These are phyloP conservation scores for Trichosporon sp. DNA, from an alignment of 1,284 basidiomycete species.

Conservation along the genomic window DNA sequence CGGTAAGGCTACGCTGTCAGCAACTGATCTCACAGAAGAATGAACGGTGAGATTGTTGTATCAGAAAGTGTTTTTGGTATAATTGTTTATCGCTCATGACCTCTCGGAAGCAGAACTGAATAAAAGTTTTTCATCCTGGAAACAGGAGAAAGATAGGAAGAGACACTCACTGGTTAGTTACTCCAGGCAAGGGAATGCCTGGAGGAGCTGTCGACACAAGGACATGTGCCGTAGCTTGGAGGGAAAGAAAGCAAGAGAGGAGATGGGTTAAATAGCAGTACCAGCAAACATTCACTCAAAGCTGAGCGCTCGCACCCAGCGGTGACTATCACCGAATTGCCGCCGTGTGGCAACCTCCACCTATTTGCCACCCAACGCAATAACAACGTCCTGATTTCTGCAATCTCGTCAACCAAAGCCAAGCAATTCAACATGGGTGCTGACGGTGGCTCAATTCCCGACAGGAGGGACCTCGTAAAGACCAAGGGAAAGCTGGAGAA, in stretches of 20 bases:
- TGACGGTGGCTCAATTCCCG: slow-evolving; percentile 57
- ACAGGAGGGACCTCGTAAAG: slow-evolving; percentile 56
- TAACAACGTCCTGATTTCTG: background rate
- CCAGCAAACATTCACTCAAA: slow-evolving; percentile 1
- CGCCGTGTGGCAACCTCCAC: slow-evolving; percentile 9
- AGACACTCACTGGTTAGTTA: slow-evolving; percentile 21
- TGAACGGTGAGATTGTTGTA: slow-evolving; percentile 7
- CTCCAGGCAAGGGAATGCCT: slow-evolving; percentile 9
- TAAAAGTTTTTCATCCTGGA: slow-evolving; percentile 47
- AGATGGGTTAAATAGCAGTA: slow-evolving; percentile 12
- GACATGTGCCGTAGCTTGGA: slow-evolving; percentile 18
- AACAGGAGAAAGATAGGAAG: slow-evolving; percentile 22
- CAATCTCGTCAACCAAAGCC: slow-evolving; percentile 5
- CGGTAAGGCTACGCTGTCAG: slow-evolving; percentile 24
- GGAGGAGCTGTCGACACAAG: slow-evolving; percentile 20
- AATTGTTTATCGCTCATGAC: slow-evolving; percentile 53
- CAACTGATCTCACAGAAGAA: slow-evolving; percentile 12
- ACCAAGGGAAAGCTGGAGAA: slow-evolving; percentile 60
- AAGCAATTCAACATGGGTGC: slow-evolving; percentile 46
- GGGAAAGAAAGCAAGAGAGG: slow-evolving; percentile 1
- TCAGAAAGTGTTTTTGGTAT: slow-evolving; percentile 52
- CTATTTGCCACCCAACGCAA: slow-evolving; percentile 27
- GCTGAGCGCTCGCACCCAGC: slow-evolving; percentile 15
- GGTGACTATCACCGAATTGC: slow-evolving; percentile 16
- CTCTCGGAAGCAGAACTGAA: slow-evolving; percentile 58